Conservation (phyloP, 208 protist species). For the Crithidia sp. region DNA sequence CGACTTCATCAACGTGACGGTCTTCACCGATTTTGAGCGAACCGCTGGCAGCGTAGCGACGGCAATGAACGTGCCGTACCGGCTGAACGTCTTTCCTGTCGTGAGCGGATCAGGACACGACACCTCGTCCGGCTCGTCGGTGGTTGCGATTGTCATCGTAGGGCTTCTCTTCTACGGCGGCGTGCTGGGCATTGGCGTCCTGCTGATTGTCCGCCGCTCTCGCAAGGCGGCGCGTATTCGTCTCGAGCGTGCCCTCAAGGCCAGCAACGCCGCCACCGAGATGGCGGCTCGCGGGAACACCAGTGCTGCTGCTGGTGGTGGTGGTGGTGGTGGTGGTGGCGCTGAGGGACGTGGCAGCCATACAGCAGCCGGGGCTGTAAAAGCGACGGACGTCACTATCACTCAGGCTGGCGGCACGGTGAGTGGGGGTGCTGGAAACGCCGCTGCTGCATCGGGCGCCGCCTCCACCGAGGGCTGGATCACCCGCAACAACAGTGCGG, state of each 20-base stretch:
- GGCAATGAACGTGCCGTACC: conserved; percentile 34
- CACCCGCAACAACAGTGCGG: not conserved
- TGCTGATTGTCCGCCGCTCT: conserved; percentile 38
- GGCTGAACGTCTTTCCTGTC: conserved; percentile 48
- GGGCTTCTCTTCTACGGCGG: conserved; percentile 55
- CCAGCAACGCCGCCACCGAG: conserved; percentile 7
- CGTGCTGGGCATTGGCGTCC: conserved; percentile 35
- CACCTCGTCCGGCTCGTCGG: conserved; percentile 8
- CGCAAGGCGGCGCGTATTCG: conserved; percentile 41
- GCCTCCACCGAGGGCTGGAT: not conserved
- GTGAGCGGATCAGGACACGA: conserved; percentile 15
- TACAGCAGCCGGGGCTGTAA: no score
- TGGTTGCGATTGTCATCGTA: conserved; percentile 35
- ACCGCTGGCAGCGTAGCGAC: conserved; percentile 2
- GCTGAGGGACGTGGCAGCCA: not conserved
- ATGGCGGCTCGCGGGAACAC: not conserved
- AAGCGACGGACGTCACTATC: no score
- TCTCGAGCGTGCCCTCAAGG: conserved; percentile 29
- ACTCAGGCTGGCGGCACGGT: no score
- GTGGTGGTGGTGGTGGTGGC: not conserved
- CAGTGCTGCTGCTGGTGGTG: not conserved
- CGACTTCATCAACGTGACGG: conserved; percentile 49
- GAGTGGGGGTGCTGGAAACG: not conserved
- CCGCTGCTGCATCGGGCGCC: not conserved
- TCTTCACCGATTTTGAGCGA: conserved; percentile 29